Evolutionary conservation across 1,139 yeast species (phyloP).

Genomic region (Candida gigantensis): DNA sequence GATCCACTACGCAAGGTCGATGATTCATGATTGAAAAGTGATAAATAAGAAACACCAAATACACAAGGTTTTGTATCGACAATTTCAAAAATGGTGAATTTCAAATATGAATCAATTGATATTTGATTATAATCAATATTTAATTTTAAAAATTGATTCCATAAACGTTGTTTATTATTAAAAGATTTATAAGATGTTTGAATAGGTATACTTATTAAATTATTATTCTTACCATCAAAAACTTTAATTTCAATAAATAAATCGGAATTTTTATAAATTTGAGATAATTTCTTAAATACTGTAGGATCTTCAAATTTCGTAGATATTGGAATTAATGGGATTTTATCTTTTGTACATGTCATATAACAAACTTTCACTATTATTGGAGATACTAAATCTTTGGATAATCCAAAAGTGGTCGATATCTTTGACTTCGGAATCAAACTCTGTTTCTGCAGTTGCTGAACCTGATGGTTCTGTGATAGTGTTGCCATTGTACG

Average conservation of each 20-base stretch:
- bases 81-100: slow-evolving; percentile 67
- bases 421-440: slow-evolving; percentile 22
- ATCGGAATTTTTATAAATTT: slow-evolving; percentile 56
- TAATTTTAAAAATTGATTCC: slow-evolving; percentile 64
- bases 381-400: slow-evolving; percentile 62
- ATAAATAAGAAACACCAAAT: slow-evolving; percentile 62
- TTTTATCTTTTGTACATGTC: slow-evolving; percentile 20
- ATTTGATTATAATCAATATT: slow-evolving; percentile 74
- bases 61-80: slow-evolving; percentile 49
- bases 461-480: neutral
- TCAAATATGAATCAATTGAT: slow-evolving; percentile 59
- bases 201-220: slow-evolving; percentile 66
- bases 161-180: slow-evolving; percentile 40
- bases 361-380: slow-evolving; percentile 38
- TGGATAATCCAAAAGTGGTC: slow-evolving; percentile 72
- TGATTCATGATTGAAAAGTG: slow-evolving; percentile 52
- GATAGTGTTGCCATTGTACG: neutral
- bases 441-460: slow-evolving; percentile 1
- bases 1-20: slow-evolving; percentile 39
- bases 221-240: slow-evolving; percentile 53
- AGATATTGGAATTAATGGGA: slow-evolving; percentile 50
- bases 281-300: slow-evolving; percentile 50
- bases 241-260: slow-evolving; percentile 64
- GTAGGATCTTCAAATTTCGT: slow-evolving; percentile 56
- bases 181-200: slow-evolving; percentile 67